A percentile compares a stretch with the other conserved stretches of the same genome.
phyloP scores from a whole-genome alignment of 2,329 filamentous ascomycete genomes.

The Claviceps sorghi region DNA sequence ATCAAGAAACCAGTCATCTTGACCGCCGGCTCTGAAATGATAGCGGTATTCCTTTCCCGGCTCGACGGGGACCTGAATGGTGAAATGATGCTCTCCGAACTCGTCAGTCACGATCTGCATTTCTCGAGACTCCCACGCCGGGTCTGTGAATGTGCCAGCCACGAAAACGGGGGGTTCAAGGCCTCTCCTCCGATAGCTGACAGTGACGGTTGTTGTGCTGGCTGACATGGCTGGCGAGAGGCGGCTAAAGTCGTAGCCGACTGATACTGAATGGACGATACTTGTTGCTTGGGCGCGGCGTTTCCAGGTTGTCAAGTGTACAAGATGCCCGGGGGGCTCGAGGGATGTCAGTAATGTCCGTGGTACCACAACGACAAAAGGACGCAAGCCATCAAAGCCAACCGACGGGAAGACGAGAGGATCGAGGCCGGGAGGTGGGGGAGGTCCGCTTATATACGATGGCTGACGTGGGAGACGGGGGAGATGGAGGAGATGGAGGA shows the following conservation, averaged over 20 bases:
- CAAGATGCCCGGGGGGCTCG: background rate
- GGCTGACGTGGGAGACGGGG: background rate
- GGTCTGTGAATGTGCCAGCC: constrained; percentile 52
- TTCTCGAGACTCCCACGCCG: constrained; percentile 52
- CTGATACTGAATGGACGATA: background rate
- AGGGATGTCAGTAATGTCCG: background rate
- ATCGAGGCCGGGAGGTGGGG: background rate
- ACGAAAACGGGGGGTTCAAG: constrained; percentile 54
- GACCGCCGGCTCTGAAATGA: constrained; percentile 55
- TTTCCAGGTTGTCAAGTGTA: background rate
- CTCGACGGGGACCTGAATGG: constrained; percentile 37
- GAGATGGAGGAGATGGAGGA: no score
- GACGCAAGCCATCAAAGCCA: background rate
- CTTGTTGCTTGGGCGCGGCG: background rate
- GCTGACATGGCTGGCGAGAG: constrained; percentile 8
- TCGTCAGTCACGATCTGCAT: constrained; percentile 42
- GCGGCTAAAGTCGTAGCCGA: background rate
- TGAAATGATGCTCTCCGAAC: constrained; percentile 43
- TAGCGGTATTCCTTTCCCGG: constrained; percentile 52
- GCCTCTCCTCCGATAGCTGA: constrained; percentile 47
- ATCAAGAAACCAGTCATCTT: constrained; percentile 57
- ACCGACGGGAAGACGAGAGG: background rate
- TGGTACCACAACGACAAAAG: background rate
- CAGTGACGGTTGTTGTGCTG: constrained; percentile 29
- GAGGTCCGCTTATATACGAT: background rate